Evolutionary conservation across 768 basidiomycete species (phyloP).

Genomic region (Boletales sp.): DNA sequence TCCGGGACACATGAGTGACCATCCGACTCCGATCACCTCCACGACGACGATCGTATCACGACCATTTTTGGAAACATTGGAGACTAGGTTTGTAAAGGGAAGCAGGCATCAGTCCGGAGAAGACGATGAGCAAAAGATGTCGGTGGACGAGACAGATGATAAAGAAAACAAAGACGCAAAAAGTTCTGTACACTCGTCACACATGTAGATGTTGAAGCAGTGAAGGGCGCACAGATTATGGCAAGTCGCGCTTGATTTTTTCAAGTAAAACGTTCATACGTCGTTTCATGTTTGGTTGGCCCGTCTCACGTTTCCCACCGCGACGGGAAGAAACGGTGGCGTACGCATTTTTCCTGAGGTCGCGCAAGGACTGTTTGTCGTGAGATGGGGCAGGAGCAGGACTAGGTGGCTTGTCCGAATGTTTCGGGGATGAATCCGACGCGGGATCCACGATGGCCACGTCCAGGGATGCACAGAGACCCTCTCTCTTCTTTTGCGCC

Average conservation of each 20-base stretch:
- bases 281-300: slow-evolving; percentile 77
- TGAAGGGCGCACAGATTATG: slow-evolving; percentile 26
- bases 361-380: slow-evolving; percentile 43
- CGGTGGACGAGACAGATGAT: slow-evolving; percentile 39
- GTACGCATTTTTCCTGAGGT: slow-evolving; percentile 62
- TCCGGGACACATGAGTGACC: slow-evolving; percentile 82
- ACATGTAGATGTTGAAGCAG: background rate
- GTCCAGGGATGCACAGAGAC: slow-evolving; percentile 16
- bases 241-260: slow-evolving; percentile 67
- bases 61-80: slow-evolving; percentile 55
- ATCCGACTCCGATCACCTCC: slow-evolving; percentile 64
- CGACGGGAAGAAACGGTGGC: slow-evolving; percentile 40
- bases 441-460: background rate
- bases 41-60: slow-evolving; percentile 49
- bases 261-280: slow-evolving; percentile 87
- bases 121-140: slow-evolving; percentile 36
- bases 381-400: slow-evolving; percentile 4
- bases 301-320: slow-evolving; percentile 31
- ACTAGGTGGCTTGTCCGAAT: slow-evolving; percentile 2
- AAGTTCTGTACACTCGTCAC: too few relatives aligned
- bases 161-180: slow-evolving; percentile 50
- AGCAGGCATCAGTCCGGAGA: slow-evolving; percentile 29
- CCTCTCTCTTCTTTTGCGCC: slow-evolving; percentile 57
- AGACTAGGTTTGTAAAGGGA: slow-evolving; percentile 61
- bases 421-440: background rate